Conservation (phyloP, 305 asterid genomes). For the Fraxinus baroniana region DNA sequence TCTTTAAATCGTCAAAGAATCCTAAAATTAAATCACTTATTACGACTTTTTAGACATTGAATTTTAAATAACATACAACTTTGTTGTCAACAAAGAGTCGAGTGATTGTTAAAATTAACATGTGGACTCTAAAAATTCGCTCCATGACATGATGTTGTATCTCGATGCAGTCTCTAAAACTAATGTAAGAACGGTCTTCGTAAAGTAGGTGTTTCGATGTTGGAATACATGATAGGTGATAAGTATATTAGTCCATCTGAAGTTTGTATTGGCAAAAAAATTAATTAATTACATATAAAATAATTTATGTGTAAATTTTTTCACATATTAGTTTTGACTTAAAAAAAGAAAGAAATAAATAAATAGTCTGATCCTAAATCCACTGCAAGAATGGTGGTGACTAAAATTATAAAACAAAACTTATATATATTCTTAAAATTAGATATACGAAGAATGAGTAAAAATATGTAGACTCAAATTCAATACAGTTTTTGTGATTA, state of each 20-base stretch:
- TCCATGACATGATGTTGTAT: background rate
- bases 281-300: too few relatives aligned
- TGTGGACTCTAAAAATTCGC: background rate
- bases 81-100: background rate
- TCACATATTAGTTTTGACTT: background rate
- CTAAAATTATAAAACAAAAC: background rate
- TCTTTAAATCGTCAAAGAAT: background rate
- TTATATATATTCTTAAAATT: background rate
- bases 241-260: background rate
- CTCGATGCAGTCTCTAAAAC: background rate
- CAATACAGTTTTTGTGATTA: background rate
- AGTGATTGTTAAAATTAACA: background rate
- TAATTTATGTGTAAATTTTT: too few relatives aligned
- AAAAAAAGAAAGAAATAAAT: too few relatives aligned
- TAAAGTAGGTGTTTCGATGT: background rate
- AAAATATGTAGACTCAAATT: background rate
- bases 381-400: background rate
- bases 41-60: background rate
- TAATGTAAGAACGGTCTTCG: background rate
- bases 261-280: background rate
- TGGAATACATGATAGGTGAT: background rate
- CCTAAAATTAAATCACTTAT: background rate
- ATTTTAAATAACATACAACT: background rate
- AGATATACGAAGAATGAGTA: background rate
- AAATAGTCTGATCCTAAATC: background rate